Conservation (phyloP, 306 rosid species). For the Purshia tridentata region DNA sequence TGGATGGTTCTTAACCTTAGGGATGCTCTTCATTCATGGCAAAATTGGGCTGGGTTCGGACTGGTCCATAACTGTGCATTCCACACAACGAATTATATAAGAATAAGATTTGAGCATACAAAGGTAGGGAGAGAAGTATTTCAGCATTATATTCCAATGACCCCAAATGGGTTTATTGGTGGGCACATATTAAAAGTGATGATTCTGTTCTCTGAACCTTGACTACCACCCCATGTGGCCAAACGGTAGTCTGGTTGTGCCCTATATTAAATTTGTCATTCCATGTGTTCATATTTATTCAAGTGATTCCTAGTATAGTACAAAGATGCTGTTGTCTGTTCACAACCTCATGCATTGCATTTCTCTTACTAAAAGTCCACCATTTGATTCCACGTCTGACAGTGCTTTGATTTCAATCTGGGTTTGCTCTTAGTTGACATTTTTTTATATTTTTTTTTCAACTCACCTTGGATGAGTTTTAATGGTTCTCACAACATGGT, state of each 20-base stretch:
- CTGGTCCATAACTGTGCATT: not conserved
- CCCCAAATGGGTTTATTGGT: not conserved
- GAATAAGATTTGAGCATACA: not conserved
- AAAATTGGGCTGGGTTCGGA: not conserved
- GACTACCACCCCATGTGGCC: slow-evolving; percentile 13
- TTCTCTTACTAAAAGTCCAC: no score
- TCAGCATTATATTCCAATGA: not conserved
- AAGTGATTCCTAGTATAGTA: no score
- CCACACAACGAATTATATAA: not conserved
- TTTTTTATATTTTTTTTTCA: no score
- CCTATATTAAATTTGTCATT: not conserved
- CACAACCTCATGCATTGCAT: no score
- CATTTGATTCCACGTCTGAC: no score
- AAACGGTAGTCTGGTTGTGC: not conserved
- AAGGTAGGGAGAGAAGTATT: no score
- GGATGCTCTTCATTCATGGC: not conserved
- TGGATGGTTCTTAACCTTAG: not conserved
- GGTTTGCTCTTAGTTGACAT: no score
- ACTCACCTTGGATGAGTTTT: no score
- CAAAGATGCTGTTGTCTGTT: no score
- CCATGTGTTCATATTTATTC: no score
- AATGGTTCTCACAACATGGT: no score
- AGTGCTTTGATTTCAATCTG: no score
- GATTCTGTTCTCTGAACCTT: not conserved
- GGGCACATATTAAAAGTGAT: not conserved